phyloP scores from a whole-genome alignment of 2,329 filamentous ascomycete species.

The Claviceps quebecensis region DNA sequence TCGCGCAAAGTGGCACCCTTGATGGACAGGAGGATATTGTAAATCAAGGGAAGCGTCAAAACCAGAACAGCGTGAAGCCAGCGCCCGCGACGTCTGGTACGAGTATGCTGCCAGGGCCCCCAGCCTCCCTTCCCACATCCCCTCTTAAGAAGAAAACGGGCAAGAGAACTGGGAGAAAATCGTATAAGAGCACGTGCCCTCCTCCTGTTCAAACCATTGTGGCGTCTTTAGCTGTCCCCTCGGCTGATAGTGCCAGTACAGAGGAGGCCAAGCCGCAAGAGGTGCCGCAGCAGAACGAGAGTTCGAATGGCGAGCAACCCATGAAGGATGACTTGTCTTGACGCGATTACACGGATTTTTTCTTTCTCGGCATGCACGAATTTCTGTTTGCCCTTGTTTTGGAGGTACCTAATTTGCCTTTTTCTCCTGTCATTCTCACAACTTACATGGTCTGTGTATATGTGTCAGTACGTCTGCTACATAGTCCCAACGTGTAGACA shows the following conservation, averaged over 20 bases:
- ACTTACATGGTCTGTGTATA: not conserved
- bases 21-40: conserved; percentile 5
- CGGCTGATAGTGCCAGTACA: conserved; percentile 18
- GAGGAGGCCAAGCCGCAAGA: conserved; percentile 22
- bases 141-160: conserved; percentile 20
- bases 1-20: conserved; percentile 7
- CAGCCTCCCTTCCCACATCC: conserved; percentile 22
- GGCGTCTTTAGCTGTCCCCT: conserved; percentile 16
- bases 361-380: not conserved
- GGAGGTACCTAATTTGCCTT: not conserved
- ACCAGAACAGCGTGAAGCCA: conserved; percentile 4
- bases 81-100: conserved; percentile 6
- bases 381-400: not conserved
- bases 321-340: conserved; percentile 21
- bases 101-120: conserved; percentile 24
- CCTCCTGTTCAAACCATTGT: conserved; percentile 15
- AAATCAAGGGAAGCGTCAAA: conserved; percentile 8
- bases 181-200: not conserved
- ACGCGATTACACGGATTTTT: not conserved
- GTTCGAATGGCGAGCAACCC: conserved; percentile 16
- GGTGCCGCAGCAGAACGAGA: conserved; percentile 23
- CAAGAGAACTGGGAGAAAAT: not conserved
- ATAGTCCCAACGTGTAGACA: too few species aligned
- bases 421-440: not conserved
- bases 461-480: too few species aligned